Conservation (phyloP, 2,329 filamentous ascomycete species). For the Metarhizium album region DNA sequence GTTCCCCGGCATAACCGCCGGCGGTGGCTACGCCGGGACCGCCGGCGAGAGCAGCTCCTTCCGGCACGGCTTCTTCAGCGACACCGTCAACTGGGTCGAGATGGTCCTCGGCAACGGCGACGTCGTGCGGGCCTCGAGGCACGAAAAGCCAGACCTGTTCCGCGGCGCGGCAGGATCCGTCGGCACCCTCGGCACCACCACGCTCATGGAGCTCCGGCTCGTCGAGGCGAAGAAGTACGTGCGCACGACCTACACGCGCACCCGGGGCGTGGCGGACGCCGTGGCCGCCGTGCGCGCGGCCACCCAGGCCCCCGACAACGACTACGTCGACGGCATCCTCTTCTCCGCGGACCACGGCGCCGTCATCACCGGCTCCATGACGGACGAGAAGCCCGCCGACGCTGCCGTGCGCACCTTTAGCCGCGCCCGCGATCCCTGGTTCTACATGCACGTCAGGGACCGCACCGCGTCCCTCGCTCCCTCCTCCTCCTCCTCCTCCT, state of each 20-base stretch:
- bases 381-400: constrained; percentile 35
- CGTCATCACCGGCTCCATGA: constrained; percentile 54
- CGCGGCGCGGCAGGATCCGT: constrained; percentile 54
- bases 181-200: constrained; percentile 58
- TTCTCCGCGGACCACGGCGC: constrained; percentile 52
- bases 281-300: constrained; percentile 38
- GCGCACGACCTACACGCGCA: constrained; percentile 49
- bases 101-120: constrained; percentile 60
- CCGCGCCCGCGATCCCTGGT: constrained; percentile 59
- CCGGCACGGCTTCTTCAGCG: constrained; percentile 61
- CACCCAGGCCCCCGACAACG: constrained; percentile 33
- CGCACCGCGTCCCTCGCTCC: constrained; percentile 19
- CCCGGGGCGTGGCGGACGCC: constrained; percentile 35
- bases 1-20: constrained; percentile 65
- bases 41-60: constrained; percentile 62
- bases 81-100: constrained; percentile 52
- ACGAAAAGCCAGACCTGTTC: constrained; percentile 46
- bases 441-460: constrained; percentile 58
- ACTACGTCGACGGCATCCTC: constrained; percentile 67
- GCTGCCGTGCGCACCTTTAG: constrained; percentile 42
- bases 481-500: constrained; percentile 3
- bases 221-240: constrained; percentile 51
- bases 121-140: constrained; percentile 40
- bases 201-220: constrained; percentile 53
- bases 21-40: constrained; percentile 60